phyloP scores from a whole-genome alignment of 495 filamentous ascomycete genomes.

The Pseudevernia furfuracea region DNA sequence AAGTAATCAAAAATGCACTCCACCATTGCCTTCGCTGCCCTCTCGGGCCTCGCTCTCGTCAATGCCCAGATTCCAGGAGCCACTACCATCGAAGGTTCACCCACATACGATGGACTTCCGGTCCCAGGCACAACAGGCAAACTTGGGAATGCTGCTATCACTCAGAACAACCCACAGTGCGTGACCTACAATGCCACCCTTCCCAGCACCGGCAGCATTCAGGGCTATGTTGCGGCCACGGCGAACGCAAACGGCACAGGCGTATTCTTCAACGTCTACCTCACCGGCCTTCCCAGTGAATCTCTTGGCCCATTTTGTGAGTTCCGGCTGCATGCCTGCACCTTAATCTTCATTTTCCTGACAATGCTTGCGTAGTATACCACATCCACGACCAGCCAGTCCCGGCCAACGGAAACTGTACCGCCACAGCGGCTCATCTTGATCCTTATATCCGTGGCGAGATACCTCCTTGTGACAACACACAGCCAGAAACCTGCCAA shows the following conservation, averaged over 20 bases:
- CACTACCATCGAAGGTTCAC: constrained; percentile 19
- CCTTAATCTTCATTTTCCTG: neutral
- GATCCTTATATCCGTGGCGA: constrained; percentile 62
- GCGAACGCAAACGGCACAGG: constrained; percentile 52
- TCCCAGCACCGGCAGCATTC: constrained; percentile 50
- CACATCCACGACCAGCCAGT: constrained; percentile 75
- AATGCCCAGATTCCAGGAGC: constrained; percentile 33
- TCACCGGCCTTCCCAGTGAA: constrained; percentile 59
- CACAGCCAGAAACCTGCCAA: constrained; percentile 62
- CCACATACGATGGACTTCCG: constrained; percentile 29
- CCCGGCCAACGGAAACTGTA: constrained; percentile 70
- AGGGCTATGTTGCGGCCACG: constrained; percentile 53
- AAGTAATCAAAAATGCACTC: constrained; percentile 34
- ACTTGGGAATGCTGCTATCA: constrained; percentile 48
- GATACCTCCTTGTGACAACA: constrained; percentile 53
- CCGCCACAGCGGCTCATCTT: constrained; percentile 57
- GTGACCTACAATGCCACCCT: constrained; percentile 53
- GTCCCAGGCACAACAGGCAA: constrained; percentile 27
- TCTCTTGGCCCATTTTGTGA: constrained; percentile 60
- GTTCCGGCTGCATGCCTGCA: constrained; percentile 27
- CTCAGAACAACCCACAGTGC: constrained; percentile 56
- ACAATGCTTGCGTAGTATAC: constrained; percentile 50
- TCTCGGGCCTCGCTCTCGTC: constrained; percentile 37
- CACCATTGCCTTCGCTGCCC: constrained; percentile 32
- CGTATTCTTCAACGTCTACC: constrained; percentile 50